phyloP scores from a whole-genome alignment of 352 stramenopile species.

The Pythium phragmiticola region DNA sequence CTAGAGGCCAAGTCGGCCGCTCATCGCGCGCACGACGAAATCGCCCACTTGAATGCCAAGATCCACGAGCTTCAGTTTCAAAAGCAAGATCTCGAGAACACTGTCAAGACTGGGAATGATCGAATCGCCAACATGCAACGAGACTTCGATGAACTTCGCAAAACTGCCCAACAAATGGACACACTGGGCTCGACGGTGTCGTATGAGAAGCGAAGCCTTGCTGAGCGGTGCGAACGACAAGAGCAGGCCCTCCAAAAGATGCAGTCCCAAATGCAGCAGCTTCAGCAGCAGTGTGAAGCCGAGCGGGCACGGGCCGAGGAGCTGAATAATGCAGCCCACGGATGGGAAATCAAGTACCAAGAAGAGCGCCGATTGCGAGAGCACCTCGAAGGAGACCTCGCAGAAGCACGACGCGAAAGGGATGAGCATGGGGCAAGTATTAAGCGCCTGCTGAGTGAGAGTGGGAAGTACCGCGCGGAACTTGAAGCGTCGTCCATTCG shows the following conservation, averaged over 20 bases:
- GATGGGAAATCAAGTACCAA: conserved; percentile 31
- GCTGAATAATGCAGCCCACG: conserved; percentile 27
- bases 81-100: conserved; percentile 48
- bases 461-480: conserved; percentile 44
- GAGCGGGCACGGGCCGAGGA: conserved; percentile 34
- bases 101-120: conserved; percentile 42
- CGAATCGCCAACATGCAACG: conserved; percentile 37
- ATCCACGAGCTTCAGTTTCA: conserved; percentile 47
- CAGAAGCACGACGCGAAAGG: conserved; percentile 15
- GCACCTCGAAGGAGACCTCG: conserved; percentile 28
- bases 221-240: conserved; percentile 42
- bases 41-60: conserved; percentile 48
- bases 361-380: conserved; percentile 27
- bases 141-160: conserved; percentile 39
- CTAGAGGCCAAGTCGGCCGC: conserved; percentile 55
- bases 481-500: conserved; percentile 39
- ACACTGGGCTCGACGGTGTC: conserved; percentile 34
- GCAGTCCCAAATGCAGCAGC: conserved; percentile 43
- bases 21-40: conserved; percentile 51
- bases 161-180: conserved; percentile 48
- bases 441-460: conserved; percentile 42
- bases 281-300: conserved; percentile 40
- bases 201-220: conserved; percentile 45
- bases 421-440: conserved; percentile 37
- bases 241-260: conserved; percentile 35